Conservation (phyloP, 2,329 filamentous ascomycete species). For the Orbilia quercus region DNA sequence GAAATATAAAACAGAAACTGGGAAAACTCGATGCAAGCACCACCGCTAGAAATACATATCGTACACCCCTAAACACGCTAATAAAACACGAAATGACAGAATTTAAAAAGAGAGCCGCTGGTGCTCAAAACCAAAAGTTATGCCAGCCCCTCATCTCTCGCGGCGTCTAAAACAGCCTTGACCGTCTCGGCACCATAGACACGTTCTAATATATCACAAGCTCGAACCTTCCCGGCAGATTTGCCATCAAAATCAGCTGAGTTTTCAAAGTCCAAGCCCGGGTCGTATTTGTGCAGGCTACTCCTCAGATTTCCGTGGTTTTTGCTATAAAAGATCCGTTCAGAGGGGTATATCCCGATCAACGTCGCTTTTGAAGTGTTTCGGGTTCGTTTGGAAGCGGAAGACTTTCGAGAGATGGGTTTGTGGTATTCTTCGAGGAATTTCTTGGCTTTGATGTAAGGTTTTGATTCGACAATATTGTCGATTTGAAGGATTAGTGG, state of each 20-base stretch:
- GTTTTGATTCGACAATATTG: conserved; percentile 53
- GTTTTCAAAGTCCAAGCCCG: conserved; percentile 8
- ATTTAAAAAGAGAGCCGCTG: neutral
- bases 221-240: neutral
- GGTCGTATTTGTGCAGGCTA: conserved; percentile 43
- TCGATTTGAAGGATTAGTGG: conserved; percentile 46
- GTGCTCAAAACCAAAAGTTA: neutral
- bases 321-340: conserved; percentile 47
- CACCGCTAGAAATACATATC: neutral
- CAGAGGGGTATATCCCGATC: conserved; percentile 50
- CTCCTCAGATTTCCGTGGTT: conserved; percentile 21
- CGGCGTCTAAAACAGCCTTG: neutral
- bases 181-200: conserved; percentile 29
- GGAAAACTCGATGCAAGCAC: too few relatives aligned
- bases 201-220: conserved; percentile 14
- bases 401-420: neutral
- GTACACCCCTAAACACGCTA: neutral
- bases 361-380: conserved; percentile 19
- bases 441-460: conserved; percentile 45
- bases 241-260: neutral
- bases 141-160: conserved; percentile 13
- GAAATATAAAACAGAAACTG: too few relatives aligned
- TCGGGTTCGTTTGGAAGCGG: neutral
- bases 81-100: neutral
- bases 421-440: conserved; percentile 42